phyloP scores from a whole-genome alignment of 306 rosid genomes.

The Oemleria cerasiformis region DNA sequence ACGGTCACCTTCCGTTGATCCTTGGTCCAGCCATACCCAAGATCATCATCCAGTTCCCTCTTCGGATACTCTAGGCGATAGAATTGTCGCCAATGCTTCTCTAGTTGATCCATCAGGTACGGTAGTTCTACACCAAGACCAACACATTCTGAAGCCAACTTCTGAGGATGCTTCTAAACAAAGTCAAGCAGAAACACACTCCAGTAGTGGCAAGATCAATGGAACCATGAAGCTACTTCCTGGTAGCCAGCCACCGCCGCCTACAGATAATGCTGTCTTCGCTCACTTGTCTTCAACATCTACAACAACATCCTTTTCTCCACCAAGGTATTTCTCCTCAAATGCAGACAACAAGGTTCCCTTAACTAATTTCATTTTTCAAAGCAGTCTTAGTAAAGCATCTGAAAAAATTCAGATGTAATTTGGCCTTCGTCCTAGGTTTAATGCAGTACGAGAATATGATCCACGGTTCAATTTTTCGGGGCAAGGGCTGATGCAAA shows the following conservation, averaged over 20 bases:
- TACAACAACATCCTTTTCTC: conserved; percentile 53
- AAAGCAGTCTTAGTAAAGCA: conserved; percentile 10
- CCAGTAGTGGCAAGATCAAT: conserved; percentile 38
- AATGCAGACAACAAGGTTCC: conserved; percentile 14
- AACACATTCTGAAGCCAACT: conserved; percentile 26
- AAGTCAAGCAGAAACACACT: conserved; percentile 25
- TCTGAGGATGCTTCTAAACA: conserved; percentile 30
- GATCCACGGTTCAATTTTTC: conserved; percentile 6
- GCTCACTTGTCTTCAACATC: conserved; percentile 59
- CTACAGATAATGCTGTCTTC: conserved; percentile 43
- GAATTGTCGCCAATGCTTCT: conserved; percentile 39
- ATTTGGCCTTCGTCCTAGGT: conserved; percentile 41
- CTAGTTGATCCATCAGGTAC: conserved; percentile 44
- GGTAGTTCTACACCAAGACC: conserved; percentile 23
- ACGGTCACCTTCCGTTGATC: conserved; percentile 36
- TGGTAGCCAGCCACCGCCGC: conserved; percentile 42
- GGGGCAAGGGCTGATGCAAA: conserved; percentile 62
- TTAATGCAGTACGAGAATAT: conserved; percentile 46
- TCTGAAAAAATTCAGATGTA: conserved; percentile 19
- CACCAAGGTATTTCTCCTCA: conserved; percentile 48
- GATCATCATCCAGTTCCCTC: conserved; percentile 37
- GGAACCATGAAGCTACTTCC: conserved; percentile 41
- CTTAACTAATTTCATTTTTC: background rate
- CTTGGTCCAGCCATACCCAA: conserved; percentile 48
- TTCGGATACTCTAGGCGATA: conserved; percentile 34